These are phyloP conservation scores for Sclerotinia sclerotiorum DNA, from an alignment of 2,329 filamentous ascomycete species.

Conservation along the genomic window DNA sequence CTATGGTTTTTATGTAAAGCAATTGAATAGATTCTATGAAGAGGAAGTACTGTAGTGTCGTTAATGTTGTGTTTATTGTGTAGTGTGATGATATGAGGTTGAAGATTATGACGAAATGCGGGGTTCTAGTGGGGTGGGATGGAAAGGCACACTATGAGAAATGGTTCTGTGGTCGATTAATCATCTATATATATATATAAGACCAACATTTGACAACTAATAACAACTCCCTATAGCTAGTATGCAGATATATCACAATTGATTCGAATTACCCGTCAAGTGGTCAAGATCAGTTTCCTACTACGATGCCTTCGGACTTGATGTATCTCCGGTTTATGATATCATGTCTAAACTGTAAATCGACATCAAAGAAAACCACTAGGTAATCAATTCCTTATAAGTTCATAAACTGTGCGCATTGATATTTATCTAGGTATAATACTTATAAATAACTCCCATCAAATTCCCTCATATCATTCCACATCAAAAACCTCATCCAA, in stretches of 20 bases:
- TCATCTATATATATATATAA: too few relatives aligned
- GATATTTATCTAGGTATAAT: not conserved
- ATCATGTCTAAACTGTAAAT: not conserved
- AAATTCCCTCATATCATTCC: not conserved
- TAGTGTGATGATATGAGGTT: not conserved
- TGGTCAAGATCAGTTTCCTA: too few relatives aligned
- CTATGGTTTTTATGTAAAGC: not conserved
- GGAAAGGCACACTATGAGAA: too few relatives aligned
- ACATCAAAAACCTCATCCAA: not conserved
- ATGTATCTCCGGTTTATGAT: too few relatives aligned
- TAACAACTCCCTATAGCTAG: too few relatives aligned
- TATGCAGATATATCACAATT: not conserved
- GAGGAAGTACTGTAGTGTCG: not conserved
- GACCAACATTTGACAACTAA: too few relatives aligned
- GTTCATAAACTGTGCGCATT: constrained; percentile 1
- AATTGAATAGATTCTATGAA: not conserved
- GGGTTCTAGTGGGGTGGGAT: not conserved
- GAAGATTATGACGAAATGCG: constrained; percentile 3
- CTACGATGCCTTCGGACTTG: too few relatives aligned
- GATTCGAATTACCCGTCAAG: not conserved
- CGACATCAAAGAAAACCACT: not conserved
- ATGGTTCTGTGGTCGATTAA: too few relatives aligned
- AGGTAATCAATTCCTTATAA: not conserved
- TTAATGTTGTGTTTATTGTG: not conserved
- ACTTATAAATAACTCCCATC: too few relatives aligned